These are phyloP conservation scores for Fusarium chaquense DNA, from an alignment of 2,329 filamentous ascomycete genomes.

Conservation along the genomic window DNA sequence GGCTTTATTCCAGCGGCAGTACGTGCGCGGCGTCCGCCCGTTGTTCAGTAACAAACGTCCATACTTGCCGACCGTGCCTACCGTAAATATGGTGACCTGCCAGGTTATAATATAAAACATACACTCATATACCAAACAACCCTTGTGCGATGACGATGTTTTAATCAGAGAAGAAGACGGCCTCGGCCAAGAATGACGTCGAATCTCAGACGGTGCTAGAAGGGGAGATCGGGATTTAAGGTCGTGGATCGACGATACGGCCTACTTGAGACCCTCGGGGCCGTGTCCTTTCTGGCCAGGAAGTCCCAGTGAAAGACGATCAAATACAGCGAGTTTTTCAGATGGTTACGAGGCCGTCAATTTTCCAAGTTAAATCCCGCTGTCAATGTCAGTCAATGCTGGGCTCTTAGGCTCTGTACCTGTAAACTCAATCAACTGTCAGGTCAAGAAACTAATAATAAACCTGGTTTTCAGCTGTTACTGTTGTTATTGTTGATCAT, in stretches of 20 bases:
- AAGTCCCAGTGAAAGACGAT: slow-evolving; percentile 5
- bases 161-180: slow-evolving; percentile 34
- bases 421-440: slow-evolving; percentile 5
- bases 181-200: slow-evolving; percentile 44
- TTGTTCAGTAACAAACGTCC: background rate
- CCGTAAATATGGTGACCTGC: slow-evolving; percentile 7
- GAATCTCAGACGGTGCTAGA: slow-evolving; percentile 32
- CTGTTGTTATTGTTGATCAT: slow-evolving; percentile 15
- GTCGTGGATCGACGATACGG: slow-evolving; percentile 46
- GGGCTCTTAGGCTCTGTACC: background rate
- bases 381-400: background rate
- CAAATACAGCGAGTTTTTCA: slow-evolving; percentile 14
- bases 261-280: slow-evolving; percentile 8
- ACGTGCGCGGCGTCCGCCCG: slow-evolving; percentile 8
- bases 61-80: background rate
- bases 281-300: slow-evolving; percentile 16
- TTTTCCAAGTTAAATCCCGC: slow-evolving; percentile 8
- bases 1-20: slow-evolving; percentile 38
- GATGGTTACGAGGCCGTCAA: background rate
- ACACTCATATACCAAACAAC: background rate
- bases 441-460: background rate
- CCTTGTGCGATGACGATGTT: slow-evolving; percentile 36
- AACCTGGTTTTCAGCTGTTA: slow-evolving; percentile 20
- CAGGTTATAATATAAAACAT: slow-evolving; percentile 26
- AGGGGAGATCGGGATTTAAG: slow-evolving; percentile 44